Conservation (phyloP, 2,329 filamentous ascomycete genomes). For the Pezicula radicicola region DNA sequence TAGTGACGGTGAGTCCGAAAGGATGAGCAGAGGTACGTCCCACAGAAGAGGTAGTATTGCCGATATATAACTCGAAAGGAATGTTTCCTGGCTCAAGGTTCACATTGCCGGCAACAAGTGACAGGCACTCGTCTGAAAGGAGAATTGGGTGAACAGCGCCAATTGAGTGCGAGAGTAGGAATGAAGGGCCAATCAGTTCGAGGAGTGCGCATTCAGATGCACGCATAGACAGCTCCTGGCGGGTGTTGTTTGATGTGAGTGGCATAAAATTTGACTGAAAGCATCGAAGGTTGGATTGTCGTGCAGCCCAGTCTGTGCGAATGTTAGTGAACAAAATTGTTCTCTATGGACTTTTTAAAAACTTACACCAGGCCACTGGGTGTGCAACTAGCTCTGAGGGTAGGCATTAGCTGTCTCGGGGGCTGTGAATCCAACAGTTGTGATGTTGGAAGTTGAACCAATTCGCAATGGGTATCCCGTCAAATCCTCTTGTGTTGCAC, state of each 20-base stretch:
- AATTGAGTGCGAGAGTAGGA: slow-evolving; percentile 30
- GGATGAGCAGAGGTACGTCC: slow-evolving; percentile 12
- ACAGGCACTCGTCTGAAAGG: slow-evolving; percentile 25
- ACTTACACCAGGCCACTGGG: slow-evolving; percentile 31
- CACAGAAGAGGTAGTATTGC: slow-evolving; percentile 14
- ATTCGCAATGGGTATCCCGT: slow-evolving; percentile 17
- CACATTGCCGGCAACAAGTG: slow-evolving; percentile 24
- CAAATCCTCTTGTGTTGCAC: slow-evolving; percentile 17
- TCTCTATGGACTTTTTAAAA: not conserved
- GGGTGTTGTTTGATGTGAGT: slow-evolving; percentile 23
- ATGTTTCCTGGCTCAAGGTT: slow-evolving; percentile 25
- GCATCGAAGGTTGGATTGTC: slow-evolving; percentile 29
- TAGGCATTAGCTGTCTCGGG: slow-evolving; percentile 10
- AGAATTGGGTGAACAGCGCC: slow-evolving; percentile 20
- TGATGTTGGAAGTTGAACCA: slow-evolving; percentile 13
- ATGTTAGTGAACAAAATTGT: not conserved
- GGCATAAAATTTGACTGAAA: slow-evolving; percentile 27
- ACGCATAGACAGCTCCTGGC: slow-evolving; percentile 26
- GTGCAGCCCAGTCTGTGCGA: slow-evolving; percentile 21
- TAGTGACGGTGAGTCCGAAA: slow-evolving; percentile 17
- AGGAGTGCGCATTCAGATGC: slow-evolving; percentile 27
- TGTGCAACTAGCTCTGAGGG: slow-evolving; percentile 32
- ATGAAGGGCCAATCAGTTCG: slow-evolving; percentile 25
- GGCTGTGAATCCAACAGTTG: slow-evolving; percentile 20
- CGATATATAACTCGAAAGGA: slow-evolving; percentile 18